These are phyloP conservation scores for Mercurialis annua DNA, from an alignment of 345 rosid genomes.

Conservation along the genomic window DNA sequence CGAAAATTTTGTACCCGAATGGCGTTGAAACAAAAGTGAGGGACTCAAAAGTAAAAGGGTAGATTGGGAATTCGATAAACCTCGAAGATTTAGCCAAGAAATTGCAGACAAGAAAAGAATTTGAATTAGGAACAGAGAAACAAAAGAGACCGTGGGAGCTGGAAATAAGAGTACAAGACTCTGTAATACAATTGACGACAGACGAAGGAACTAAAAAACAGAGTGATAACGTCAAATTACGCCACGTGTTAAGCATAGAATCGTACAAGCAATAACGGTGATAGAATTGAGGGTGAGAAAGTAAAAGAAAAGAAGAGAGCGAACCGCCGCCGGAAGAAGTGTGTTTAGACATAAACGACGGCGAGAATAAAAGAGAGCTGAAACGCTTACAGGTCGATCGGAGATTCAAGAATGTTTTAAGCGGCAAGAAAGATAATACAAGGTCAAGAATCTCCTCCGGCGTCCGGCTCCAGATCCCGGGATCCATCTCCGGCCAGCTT, in stretches of 20 bases:
- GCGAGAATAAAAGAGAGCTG: slow-evolving; percentile 51
- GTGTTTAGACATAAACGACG: slow-evolving; percentile 53
- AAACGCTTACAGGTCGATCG: slow-evolving; percentile 65
- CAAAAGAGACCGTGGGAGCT: slow-evolving; percentile 71
- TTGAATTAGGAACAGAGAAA: slow-evolving; percentile 44
- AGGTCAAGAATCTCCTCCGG: slow-evolving; percentile 68
- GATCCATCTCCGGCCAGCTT: slow-evolving; percentile 51
- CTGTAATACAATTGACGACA: slow-evolving; percentile 2
- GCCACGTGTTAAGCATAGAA: slow-evolving; percentile 50
- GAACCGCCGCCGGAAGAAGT: slow-evolving; percentile 33
- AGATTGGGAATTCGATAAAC: slow-evolving; percentile 49
- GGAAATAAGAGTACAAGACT: slow-evolving; percentile 45
- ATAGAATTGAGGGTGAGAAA: slow-evolving; percentile 66
- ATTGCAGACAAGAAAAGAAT: slow-evolving; percentile 62
- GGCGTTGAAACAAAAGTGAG: slow-evolving; percentile 55
- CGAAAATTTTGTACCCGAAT: slow-evolving; percentile 54
- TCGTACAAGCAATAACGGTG: slow-evolving; percentile 56
- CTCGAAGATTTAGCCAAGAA: slow-evolving; percentile 56
- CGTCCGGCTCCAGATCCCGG: slow-evolving; percentile 65
- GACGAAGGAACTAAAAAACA: slow-evolving; percentile 30
- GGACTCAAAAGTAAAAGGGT: slow-evolving; percentile 62
- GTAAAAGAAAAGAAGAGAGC: slow-evolving; percentile 62
- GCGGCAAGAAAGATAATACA: slow-evolving; percentile 57
- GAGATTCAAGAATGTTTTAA: slow-evolving; percentile 47
- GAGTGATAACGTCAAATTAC: slow-evolving; percentile 40